Conservation (phyloP, 2,329 filamentous ascomycete species). For the Hymenoscyphus scutula region DNA sequence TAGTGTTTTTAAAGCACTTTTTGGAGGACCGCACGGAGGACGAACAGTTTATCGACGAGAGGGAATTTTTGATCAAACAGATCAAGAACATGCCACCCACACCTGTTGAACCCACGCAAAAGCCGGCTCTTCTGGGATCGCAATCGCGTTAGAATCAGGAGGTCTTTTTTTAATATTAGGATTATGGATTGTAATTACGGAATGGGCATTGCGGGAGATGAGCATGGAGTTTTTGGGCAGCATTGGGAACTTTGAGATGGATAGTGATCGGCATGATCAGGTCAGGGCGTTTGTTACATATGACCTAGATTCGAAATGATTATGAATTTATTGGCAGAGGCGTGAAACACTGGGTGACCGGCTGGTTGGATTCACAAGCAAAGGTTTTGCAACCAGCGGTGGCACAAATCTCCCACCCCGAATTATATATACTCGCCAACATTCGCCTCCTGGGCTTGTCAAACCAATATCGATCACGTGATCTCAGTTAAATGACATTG, state of each 20-base stretch:
- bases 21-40: constrained; percentile 94
- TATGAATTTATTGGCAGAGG: background rate
- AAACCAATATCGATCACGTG: too few relatives aligned
- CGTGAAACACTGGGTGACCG: background rate
- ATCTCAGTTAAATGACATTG: too few relatives aligned
- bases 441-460: too few relatives aligned
- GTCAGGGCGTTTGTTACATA: constrained; percentile 18
- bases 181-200: constrained; percentile 17
- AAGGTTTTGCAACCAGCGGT: too few relatives aligned
- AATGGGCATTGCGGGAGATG: constrained; percentile 24
- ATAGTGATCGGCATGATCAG: constrained; percentile 24
- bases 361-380: background rate
- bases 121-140: constrained; percentile 35
- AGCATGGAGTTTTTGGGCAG: constrained; percentile 30
- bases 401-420: too few relatives aligned
- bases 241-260: constrained; percentile 24
- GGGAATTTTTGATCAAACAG: constrained; percentile 94
- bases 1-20: constrained; percentile 87
- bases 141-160: constrained; percentile 27
- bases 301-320: background rate
- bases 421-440: too few relatives aligned
- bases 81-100: constrained; percentile 68
- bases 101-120: constrained; percentile 46
- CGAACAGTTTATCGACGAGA: constrained; percentile 97
- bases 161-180: background rate